These are phyloP conservation scores for Cordyceps militaris DNA, from an alignment of 2,329 filamentous ascomycete species.

Conservation along the genomic window DNA sequence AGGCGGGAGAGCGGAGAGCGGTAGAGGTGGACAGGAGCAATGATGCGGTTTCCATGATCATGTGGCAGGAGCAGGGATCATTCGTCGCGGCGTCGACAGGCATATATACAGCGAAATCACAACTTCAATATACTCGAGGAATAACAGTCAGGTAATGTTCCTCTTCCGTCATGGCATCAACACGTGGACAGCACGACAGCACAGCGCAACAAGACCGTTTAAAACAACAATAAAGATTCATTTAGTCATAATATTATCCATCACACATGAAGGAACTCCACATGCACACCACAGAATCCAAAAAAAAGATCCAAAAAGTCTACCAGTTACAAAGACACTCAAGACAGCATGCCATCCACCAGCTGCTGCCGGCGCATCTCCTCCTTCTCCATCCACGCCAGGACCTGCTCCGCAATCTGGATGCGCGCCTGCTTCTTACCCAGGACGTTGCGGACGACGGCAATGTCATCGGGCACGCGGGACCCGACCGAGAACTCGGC, in stretches of 20 bases:
- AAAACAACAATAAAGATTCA: no score
- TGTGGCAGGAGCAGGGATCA: not conserved
- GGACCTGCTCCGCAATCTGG: conserved; percentile 32
- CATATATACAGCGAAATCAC: not conserved
- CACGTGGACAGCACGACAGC: not conserved
- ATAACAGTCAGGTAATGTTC: not conserved
- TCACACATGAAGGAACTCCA: no score
- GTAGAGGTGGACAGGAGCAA: not conserved
- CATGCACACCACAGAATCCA: no score
- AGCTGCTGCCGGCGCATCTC: conserved; percentile 12
- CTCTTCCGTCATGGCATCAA: not conserved
- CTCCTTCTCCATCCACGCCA: conserved; percentile 29
- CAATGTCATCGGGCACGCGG: conserved; percentile 26
- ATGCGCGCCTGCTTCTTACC: conserved; percentile 30
- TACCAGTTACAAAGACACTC: no score
- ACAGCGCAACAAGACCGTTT: no score
- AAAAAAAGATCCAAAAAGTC: no score
- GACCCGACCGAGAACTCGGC: conserved; percentile 27
- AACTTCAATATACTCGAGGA: no score
- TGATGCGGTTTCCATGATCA: not conserved
- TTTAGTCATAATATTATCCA: no score
- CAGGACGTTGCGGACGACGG: conserved; percentile 26
- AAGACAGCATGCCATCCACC: not conserved
- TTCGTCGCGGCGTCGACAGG: not conserved
- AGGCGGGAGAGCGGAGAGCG: not conserved